These are phyloP conservation scores for Usnea hakonensis DNA, from an alignment of 495 filamentous ascomycete species.

Conservation along the genomic window DNA sequence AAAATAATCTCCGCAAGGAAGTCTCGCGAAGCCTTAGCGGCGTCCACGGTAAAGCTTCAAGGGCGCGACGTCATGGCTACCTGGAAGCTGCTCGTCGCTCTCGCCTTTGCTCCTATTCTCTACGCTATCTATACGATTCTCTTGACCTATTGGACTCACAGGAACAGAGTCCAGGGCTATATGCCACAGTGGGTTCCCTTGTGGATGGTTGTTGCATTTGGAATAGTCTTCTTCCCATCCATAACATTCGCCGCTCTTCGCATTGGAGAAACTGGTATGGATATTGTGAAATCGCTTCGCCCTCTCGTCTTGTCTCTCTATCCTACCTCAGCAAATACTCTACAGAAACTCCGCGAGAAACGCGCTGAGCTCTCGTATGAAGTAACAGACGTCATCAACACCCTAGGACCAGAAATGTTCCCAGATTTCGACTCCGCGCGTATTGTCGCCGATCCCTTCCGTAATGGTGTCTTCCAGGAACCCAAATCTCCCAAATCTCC, in stretches of 20 bases:
- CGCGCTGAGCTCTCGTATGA: conserved; percentile 69
- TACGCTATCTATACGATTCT: conserved; percentile 72
- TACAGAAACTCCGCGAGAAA: conserved; percentile 67
- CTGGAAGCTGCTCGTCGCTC: conserved; percentile 91
- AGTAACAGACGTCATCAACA: conserved; percentile 89
- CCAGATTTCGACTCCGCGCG: conserved; percentile 86
- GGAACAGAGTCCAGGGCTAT: conserved; percentile 70
- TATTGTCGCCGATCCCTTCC: conserved; percentile 60
- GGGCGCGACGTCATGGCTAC: conserved; percentile 94
- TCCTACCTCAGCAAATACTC: conserved; percentile 73
- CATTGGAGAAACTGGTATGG: conserved; percentile 96
- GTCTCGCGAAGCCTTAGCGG: conserved; percentile 81
- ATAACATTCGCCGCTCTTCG: conserved; percentile 92
- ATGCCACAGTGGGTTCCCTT: conserved; percentile 74
- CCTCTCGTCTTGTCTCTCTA: conserved; percentile 85
- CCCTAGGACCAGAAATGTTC: conserved; percentile 90
- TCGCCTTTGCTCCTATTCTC: conserved; percentile 78
- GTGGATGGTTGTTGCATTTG: conserved; percentile 63
- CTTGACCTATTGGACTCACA: conserved; percentile 70
- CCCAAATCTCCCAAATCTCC: conserved; percentile 14
- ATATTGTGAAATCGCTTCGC: conserved; percentile 89
- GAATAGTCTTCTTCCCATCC: conserved; percentile 72
- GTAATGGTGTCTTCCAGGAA: conserved; percentile 32
- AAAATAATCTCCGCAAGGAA: conserved; percentile 89
- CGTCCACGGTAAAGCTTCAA: conserved; percentile 88